phyloP scores from a whole-genome alignment of 257 asterid genomes.

The Echium plantagineum region DNA sequence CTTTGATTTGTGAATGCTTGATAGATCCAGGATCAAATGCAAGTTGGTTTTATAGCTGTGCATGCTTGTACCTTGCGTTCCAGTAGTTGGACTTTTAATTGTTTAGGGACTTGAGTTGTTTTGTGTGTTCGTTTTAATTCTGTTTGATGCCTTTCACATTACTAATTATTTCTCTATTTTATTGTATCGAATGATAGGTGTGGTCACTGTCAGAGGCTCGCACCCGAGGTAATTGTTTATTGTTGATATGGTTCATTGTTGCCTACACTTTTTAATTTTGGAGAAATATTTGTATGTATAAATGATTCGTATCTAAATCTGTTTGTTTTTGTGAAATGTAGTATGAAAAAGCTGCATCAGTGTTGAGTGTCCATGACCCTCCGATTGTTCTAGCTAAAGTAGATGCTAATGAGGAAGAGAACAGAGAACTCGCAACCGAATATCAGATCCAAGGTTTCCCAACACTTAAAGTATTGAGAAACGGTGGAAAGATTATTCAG shows the following conservation, averaged over 20 bases:
- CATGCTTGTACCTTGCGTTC: too few species aligned
- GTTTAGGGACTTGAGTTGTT: background rate
- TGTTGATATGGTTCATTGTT: background rate
- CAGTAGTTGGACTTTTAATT: too few species aligned
- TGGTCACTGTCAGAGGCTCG: conserved; percentile 13
- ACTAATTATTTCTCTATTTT: background rate
- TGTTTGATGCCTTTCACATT: background rate
- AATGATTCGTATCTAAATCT: background rate
- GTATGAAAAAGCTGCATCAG: conserved; percentile 77
- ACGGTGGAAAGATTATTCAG: conserved; percentile 51
- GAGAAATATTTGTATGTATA: too few species aligned
- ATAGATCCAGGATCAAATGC: too few species aligned
- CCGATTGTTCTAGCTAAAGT: conserved; percentile 64
- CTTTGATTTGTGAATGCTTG: too few species aligned
- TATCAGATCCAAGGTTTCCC: conserved; percentile 71
- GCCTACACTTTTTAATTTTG: too few species aligned
- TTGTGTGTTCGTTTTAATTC: background rate
- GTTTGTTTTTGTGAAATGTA: conserved; percentile 7
- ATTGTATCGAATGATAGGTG: conserved; percentile 3
- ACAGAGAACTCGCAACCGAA: conserved; percentile 39
- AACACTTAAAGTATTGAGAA: conserved; percentile 62
- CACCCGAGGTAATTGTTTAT: conserved; percentile 14
- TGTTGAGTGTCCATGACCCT: conserved; percentile 60
- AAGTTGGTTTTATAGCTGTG: too few species aligned
- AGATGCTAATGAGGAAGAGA: conserved; percentile 51